Evolutionary conservation across 208 protist genomes (phyloP).

Genomic region (Trypanosoma grayi): DNA sequence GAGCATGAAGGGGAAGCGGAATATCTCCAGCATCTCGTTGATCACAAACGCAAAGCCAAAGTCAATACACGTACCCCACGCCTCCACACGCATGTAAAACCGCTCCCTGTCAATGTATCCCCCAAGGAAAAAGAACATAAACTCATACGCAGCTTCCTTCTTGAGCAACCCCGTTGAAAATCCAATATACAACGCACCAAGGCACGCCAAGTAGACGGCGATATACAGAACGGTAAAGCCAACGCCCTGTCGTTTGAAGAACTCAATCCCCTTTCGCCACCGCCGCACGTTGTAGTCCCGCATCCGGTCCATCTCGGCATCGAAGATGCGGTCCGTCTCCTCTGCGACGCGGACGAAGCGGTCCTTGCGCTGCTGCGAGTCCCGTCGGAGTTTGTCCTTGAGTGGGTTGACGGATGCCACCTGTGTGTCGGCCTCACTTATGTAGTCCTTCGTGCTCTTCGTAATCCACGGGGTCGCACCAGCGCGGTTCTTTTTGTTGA

Average conservation of each 20-base stretch:
- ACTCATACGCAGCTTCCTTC: constrained; percentile 78
- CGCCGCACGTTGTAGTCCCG: constrained; percentile 53
- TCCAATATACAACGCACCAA: constrained; percentile 65
- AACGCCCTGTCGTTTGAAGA: constrained; percentile 81
- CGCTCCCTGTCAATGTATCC: constrained; percentile 60
- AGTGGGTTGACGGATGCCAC: constrained; percentile 23
- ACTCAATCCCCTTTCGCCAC: constrained; percentile 56
- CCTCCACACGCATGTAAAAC: constrained; percentile 74
- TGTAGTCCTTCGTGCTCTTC: constrained; percentile 89
- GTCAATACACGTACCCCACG: constrained; percentile 82
- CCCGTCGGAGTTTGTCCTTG: constrained; percentile 19
- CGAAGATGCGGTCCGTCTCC: constrained; percentile 56
- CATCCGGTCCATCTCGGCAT: constrained; percentile 75
- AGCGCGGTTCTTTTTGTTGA: constrained; percentile 58
- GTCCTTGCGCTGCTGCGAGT: constrained; percentile 24
- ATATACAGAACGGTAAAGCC: constrained; percentile 70
- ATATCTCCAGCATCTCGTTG: constrained; percentile 77
- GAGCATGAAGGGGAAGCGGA: constrained; percentile 76
- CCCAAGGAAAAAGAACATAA: constrained; percentile 57
- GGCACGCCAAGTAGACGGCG: constrained; percentile 44
- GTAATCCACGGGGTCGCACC: constrained; percentile 63
- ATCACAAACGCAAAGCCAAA: constrained; percentile 90
- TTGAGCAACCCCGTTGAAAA: constrained; percentile 62
- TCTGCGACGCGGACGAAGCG: constrained; percentile 33
- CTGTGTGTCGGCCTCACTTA: constrained; percentile 62